These are phyloP conservation scores for Solanum clarkiae DNA, from an alignment of 257 asterid species.

Conservation along the genomic window DNA sequence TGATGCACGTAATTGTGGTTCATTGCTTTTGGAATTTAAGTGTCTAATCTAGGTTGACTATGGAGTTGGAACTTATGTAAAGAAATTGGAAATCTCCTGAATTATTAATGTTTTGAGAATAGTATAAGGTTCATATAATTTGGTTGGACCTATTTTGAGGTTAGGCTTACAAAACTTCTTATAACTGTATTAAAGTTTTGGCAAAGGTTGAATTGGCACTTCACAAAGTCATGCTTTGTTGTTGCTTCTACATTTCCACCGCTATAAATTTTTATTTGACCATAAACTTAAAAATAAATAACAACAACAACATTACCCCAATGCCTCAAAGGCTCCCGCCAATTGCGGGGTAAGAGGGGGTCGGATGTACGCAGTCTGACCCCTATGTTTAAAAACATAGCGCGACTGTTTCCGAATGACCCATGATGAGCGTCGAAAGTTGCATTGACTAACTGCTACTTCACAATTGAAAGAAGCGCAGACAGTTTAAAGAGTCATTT, in stretches of 20 bases:
- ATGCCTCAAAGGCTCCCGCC: no score
- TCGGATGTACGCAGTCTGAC: no score
- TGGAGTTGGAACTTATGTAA: background rate
- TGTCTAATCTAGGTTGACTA: constrained; percentile 6
- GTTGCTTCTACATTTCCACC: background rate
- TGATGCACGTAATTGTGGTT: background rate
- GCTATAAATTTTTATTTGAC: background rate
- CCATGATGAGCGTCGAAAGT: no score
- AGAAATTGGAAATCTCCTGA: background rate
- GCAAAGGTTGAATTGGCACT: background rate
- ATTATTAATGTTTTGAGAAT: background rate
- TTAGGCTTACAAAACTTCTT: background rate
- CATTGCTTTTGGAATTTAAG: constrained; percentile 10
- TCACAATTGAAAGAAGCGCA: no score
- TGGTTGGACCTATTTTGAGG: background rate
- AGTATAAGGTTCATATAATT: background rate
- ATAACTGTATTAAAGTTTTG: background rate
- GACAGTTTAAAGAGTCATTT: no score
- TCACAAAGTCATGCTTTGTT: background rate
- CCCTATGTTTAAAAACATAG: no score
- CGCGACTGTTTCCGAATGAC: no score
- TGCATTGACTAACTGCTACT: no score
- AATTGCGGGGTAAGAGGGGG: no score
- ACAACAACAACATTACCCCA: no score
- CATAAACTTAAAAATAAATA: background rate